These are phyloP conservation scores for Lachancea quebecensis DNA, from an alignment of 805 yeast species.

Conservation along the genomic window DNA sequence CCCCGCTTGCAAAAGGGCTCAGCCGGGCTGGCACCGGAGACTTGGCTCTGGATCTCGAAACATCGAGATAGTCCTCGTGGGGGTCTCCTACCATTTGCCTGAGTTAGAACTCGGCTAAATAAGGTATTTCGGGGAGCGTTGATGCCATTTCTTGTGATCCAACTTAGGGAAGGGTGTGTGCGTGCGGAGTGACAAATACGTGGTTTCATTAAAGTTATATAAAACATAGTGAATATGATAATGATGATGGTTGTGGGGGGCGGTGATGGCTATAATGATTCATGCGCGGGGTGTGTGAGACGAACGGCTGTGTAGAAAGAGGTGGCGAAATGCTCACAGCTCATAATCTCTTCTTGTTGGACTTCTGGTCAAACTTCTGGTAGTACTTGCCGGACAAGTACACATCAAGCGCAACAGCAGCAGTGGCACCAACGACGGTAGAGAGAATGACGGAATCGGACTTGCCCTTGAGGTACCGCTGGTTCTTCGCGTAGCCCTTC, in stretches of 20 bases:
- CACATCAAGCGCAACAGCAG: slow-evolving; percentile 49
- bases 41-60: background rate
- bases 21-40: background rate
- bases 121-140: too few relatives aligned
- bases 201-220: too few relatives aligned
- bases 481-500: slow-evolving; percentile 44
- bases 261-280: too few relatives aligned
- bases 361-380: slow-evolving; percentile 49
- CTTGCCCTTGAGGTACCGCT: slow-evolving; percentile 38
- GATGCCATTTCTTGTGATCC: too few relatives aligned
- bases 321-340: background rate
- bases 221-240: too few relatives aligned
- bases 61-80: slow-evolving; percentile 4
- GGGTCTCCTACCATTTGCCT: background rate
- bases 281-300: too few relatives aligned
- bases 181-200: too few relatives aligned
- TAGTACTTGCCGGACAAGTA: slow-evolving; percentile 47
- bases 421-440: slow-evolving; percentile 47
- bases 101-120: background rate
- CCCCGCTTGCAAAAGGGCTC: slow-evolving; percentile 2
- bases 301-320: too few relatives aligned
- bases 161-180: too few relatives aligned
- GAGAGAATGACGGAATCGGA: slow-evolving; percentile 42
- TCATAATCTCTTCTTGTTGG: slow-evolving; percentile 36
- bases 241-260: too few relatives aligned